Evolutionary conservation across 345 rosid species (phyloP).

Genomic region (Salix suchowensis): DNA sequence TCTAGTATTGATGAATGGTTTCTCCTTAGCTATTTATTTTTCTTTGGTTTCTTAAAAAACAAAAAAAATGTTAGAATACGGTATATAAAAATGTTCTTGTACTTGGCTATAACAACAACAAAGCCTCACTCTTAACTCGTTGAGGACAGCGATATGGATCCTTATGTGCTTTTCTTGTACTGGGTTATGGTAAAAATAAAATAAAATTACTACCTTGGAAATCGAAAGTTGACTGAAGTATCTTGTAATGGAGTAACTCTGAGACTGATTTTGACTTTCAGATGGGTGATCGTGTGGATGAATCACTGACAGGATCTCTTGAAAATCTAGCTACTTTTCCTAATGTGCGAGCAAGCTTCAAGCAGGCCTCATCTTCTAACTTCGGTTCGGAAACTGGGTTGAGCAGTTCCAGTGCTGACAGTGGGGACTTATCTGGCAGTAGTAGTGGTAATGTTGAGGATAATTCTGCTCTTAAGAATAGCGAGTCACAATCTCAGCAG

Average conservation of each 20-base stretch:
- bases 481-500: background rate
- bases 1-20: background rate
- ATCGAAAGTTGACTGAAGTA: background rate
- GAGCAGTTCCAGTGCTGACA: conserved; percentile 1
- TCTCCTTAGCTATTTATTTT: background rate
- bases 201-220: background rate
- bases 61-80: background rate
- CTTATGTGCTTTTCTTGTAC: background rate
- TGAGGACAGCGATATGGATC: background rate
- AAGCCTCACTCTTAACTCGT: background rate
- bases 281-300: conserved; percentile 7
- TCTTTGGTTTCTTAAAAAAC: background rate
- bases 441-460: background rate
- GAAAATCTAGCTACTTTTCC: background rate
- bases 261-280: background rate
- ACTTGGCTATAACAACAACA: background rate
- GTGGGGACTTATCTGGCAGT: conserved; percentile 3
- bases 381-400: background rate
- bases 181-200: background rate
- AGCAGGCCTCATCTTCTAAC: conserved; percentile 1
- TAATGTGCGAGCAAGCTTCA: conserved; percentile 1
- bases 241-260: background rate
- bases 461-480: background rate
- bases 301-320: background rate
- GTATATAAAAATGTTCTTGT: background rate